A percentile compares a stretch with the other conserved stretches of the same genome.
Evolutionary conservation across 306 rosid species (phyloP).

Genomic region (Castanea mollissima): DNA sequence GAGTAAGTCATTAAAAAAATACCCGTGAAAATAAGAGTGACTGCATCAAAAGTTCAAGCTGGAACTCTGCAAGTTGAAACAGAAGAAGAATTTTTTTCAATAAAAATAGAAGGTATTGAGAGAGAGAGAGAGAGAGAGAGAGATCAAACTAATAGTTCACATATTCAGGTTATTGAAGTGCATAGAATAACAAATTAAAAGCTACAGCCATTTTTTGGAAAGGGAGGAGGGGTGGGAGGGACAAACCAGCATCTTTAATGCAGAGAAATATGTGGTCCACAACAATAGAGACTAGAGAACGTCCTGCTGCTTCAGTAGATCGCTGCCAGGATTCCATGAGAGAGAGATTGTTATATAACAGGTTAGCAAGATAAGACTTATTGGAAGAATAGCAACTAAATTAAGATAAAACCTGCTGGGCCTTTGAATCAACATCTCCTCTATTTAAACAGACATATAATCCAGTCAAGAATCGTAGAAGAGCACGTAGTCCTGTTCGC

Average conservation of each 20-base stretch:
- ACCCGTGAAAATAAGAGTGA: slow-evolving; percentile 92
- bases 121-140: background rate
- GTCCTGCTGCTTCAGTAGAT: slow-evolving; percentile 82
- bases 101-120: background rate
- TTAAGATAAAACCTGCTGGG: slow-evolving; percentile 55
- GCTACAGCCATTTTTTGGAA: background rate
- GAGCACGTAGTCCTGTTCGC: slow-evolving; percentile 82
- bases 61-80: slow-evolving; percentile 68
- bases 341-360: slow-evolving; percentile 15
- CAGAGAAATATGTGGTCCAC: slow-evolving; percentile 93
- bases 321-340: slow-evolving; percentile 52
- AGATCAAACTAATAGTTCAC: background rate
- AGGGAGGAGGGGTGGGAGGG: slow-evolving; percentile 24
- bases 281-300: slow-evolving; percentile 75
- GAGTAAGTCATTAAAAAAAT: slow-evolving; percentile 17
- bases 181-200: background rate
- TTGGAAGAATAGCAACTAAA: slow-evolving; percentile 25
- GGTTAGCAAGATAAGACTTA: slow-evolving; percentile 9
- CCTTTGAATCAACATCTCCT: slow-evolving; percentile 74
- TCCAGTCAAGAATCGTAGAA: slow-evolving; percentile 89
- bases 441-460: slow-evolving; percentile 82
- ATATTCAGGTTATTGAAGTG: background rate
- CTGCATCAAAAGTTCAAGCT: slow-evolving; percentile 91
- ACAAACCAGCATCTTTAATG: slow-evolving; percentile 83
- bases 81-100: slow-evolving; percentile 29